Base-by-base conservation (phyloP, 129 eudicot species). In the Mikania micrantha region DNA sequence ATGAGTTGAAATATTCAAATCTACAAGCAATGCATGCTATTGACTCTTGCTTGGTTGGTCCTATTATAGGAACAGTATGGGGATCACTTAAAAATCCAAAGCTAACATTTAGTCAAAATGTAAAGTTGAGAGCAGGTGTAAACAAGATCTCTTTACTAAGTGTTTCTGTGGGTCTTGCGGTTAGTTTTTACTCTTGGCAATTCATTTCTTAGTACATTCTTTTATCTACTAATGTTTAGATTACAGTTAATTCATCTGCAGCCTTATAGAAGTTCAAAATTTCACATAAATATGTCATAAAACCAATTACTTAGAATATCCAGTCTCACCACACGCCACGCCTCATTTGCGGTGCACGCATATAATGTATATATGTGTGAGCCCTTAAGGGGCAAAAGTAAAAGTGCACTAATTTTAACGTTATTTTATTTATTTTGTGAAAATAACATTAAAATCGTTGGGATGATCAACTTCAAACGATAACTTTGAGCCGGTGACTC, bases 71-170 rank as follows among this genome's bases (percentile, higher is more conserved):
- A 72, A 74, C 86, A 29, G 85, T 77, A 8, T 90, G 82, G 68
- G 96, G 96, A 32, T 72, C 79, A 19, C 61, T 90, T 54, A 83
- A 84, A 28, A 80, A 86, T 42, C 83, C 95, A 3, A 87, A 82
- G 66, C 20, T 90, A 7, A 86, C 90, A 11, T 86, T 56, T 44
- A 84, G 71, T 57, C 77, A 74, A 15, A 71, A 81, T 27, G 87
- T 90, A 53, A 82, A 82, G 49, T 34, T 90, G 66, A 73, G 88
- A 70, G 83, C 85, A 20, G 96, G 96, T 41, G 64, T 78, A 9
- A 90, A 90, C 84, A 90, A 84, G 79, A 86, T 90, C 28, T 84
- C 97, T 67, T 60, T 90, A 72, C 88, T 86, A 15, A 90, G 97
- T 69, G 90, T 73, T 67, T 81, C 90, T 21, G 97, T 90, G 21